Conservation (phyloP, 495 filamentous ascomycete genomes). For the Melanomma pulvis-pyrius region DNA sequence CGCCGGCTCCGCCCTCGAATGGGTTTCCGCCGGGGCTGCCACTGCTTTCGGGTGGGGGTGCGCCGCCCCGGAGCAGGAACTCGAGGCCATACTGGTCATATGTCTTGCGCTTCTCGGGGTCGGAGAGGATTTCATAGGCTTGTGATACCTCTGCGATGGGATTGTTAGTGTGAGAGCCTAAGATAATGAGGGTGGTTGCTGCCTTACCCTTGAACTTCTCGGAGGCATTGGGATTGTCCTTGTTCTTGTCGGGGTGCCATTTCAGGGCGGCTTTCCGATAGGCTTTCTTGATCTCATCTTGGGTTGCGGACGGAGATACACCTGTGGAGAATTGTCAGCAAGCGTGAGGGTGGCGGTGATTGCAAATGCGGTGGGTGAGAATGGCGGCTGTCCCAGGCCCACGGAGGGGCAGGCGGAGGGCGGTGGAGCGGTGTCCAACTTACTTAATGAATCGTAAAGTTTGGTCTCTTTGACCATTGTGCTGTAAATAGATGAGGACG, state of each 20-base stretch:
- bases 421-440: slow-evolving; percentile 13
- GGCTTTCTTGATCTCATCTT: slow-evolving; percentile 97
- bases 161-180: slow-evolving; percentile 28
- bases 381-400: not conserved
- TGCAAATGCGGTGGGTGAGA: not conserved
- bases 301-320: slow-evolving; percentile 74
- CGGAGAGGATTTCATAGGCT: slow-evolving; percentile 96
- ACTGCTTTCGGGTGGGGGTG: slow-evolving; percentile 63
- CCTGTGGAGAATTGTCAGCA: slow-evolving; percentile 38
- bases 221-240: slow-evolving; percentile 76
- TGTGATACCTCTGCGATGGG: slow-evolving; percentile 73
- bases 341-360: not conserved
- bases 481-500: slow-evolving; percentile 2
- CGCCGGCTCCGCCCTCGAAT: slow-evolving; percentile 50
- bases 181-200: slow-evolving; percentile 22
- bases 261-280: slow-evolving; percentile 80
- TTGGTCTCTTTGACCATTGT: slow-evolving; percentile 50
- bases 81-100: slow-evolving; percentile 97
- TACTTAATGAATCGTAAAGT: slow-evolving; percentile 49
- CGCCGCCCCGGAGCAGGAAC: slow-evolving; percentile 83
- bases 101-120: slow-evolving; percentile 93
- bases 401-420: slow-evolving; percentile 8
- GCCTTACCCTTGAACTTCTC: slow-evolving; percentile 81
- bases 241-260: slow-evolving; percentile 97
- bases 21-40: slow-evolving; percentile 60